Evolutionary conservation across 1,284 basidiomycete genomes (phyloP).

Genomic region (Ganoderma meredithae): DNA sequence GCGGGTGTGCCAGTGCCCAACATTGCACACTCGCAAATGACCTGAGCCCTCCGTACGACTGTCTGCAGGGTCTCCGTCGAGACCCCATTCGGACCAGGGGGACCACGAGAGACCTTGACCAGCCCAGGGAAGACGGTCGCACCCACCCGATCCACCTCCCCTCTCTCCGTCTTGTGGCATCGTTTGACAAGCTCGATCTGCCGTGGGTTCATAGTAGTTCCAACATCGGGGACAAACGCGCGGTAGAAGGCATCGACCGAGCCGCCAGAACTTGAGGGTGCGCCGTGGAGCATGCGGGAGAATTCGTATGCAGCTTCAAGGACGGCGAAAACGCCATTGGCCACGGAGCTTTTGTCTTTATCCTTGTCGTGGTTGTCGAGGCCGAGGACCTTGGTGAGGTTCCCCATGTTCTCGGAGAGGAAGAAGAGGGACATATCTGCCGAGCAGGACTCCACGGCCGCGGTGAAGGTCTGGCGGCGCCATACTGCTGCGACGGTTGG

Average conservation of each 20-base stretch:
- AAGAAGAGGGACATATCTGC: constrained; percentile 70
- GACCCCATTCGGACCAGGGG: constrained; percentile 44
- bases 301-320: constrained; percentile 77
- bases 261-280: constrained; percentile 60
- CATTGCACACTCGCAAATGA: constrained; percentile 83
- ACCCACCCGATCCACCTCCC: constrained; percentile 75
- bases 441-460: constrained; percentile 77
- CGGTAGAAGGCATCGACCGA: constrained; percentile 77
- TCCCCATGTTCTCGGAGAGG: constrained; percentile 70
- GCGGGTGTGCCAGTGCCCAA: constrained; percentile 9
- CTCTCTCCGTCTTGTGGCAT: constrained; percentile 75
- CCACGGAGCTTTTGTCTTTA: constrained; percentile 40
- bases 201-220: constrained; percentile 66
- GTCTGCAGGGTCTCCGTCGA: constrained; percentile 64
- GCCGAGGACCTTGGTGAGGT: constrained; percentile 58
- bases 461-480: constrained; percentile 85
- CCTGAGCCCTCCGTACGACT: constrained; percentile 82
- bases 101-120: constrained; percentile 72
- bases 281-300: constrained; percentile 82
- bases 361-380: constrained; percentile 30
- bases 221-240: constrained; percentile 82
- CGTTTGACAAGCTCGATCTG: constrained; percentile 83
- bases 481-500: constrained; percentile 84
- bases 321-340: constrained; percentile 56
- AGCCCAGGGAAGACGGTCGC: constrained; percentile 85